Evolutionary conservation across 495 filamentous ascomycete genomes (phyloP), one percentile per base, ranked within the genome.

Genomic region (Xylona heveae): DNA sequence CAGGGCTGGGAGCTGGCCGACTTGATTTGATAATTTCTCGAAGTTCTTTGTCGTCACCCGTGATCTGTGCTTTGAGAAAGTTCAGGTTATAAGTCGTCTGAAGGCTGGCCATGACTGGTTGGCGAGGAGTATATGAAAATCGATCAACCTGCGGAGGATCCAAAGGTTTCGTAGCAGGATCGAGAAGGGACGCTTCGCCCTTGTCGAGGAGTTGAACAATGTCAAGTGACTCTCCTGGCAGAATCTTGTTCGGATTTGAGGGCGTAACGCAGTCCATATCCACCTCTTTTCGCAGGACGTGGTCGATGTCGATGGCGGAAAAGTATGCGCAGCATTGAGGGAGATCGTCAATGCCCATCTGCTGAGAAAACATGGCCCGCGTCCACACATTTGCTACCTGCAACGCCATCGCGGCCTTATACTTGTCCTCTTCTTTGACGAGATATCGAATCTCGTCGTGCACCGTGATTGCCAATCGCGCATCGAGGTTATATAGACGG

Each of bases 401-500:
- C 34, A 97, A 58, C 9, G 88, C 90, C 68, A 95, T 72, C 10
- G 84, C 83, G 16, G 73, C 66, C 28, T 74, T 65, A 49, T 95
- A 95, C 42, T 75, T 81, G 46, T 97, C 79, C 38, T 79, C 65
- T 1, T 84, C 67, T 42, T 71, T 71, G 15, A 91, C 79, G 0
- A 95, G 65, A 39, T 97, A 97, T 22, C 88, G 69, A 40, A 97
- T 95, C 48, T 97, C 88, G 49, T 97, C 88, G 51, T 97, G 88
- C 2, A 97, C 88, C 0, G 85, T 94, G 42, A 97, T 82, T 7
- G 88, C 69, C 14, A 97, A 57, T 2, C 88, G 76, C 6, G 81
- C 81, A 26, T 68, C 46, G 24, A 97, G 62, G 47, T 81, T 83
- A 55, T 76, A 95, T 13, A 68, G 74, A n/a, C 80, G 64, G 35